Conservation (phyloP, 176 grass and related monocot species). For the Eleusine indica region DNA sequence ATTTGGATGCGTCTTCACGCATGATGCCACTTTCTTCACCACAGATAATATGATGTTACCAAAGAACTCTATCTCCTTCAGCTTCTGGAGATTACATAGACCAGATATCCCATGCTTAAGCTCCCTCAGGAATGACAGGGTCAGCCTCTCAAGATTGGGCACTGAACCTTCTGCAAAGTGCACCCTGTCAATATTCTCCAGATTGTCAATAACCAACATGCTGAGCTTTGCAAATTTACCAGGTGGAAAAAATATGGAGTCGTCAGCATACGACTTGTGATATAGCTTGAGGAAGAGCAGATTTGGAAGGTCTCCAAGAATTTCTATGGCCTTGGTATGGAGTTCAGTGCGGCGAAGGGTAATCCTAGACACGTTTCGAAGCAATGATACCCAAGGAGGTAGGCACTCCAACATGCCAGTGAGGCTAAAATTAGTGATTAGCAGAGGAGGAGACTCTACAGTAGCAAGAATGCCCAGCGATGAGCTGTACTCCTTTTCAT, state of each 20-base stretch:
- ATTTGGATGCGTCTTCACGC: conserved; percentile 26
- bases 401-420: conserved; percentile 2
- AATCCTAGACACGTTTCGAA: conserved; percentile 2
- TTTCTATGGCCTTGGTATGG: neutral
- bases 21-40: conserved; percentile 1
- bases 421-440: conserved; percentile 25
- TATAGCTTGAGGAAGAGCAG: conserved; percentile 31
- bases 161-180: conserved; percentile 7
- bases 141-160: conserved; percentile 32
- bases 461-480: conserved; percentile 7
- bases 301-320: conserved; percentile 26
- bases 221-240: conserved; percentile 24
- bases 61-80: conserved; percentile 33
- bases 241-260: neutral
- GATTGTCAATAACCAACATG: conserved; percentile 23
- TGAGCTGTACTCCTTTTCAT: conserved; percentile 10
- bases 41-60: conserved; percentile 24
- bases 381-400: conserved; percentile 20
- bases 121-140: conserved; percentile 12
- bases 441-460: conserved; percentile 8
- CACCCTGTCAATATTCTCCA: conserved; percentile 22
- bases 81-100: neutral
- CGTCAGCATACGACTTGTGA: conserved; percentile 19
- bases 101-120: conserved; percentile 8
- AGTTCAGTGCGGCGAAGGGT: conserved; percentile 12